A percentile compares a stretch with the other conserved stretches of the same genome.
Conservation (phyloP, 495 filamentous ascomycete species). For the Xylaria curta region DNA sequence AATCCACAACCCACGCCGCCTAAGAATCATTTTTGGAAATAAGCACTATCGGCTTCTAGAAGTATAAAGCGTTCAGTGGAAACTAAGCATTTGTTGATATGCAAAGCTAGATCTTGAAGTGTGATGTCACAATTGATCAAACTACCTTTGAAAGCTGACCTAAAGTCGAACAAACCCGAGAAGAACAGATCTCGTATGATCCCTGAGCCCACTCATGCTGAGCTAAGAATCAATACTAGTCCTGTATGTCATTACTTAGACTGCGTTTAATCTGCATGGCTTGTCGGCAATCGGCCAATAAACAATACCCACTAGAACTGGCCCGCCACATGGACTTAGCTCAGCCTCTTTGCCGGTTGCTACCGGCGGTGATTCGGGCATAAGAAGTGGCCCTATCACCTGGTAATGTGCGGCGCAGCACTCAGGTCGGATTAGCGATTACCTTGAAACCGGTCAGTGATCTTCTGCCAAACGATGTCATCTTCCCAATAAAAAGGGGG, state of each 20-base stretch:
- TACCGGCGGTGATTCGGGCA: constrained; percentile 16
- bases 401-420: constrained; percentile 12
- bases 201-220: constrained; percentile 1
- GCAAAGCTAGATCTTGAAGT: not conserved
- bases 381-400: constrained; percentile 14
- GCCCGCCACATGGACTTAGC: constrained; percentile 16
- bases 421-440: constrained; percentile 9
- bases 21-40: not conserved
- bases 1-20: not conserved
- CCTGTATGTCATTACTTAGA: not conserved
- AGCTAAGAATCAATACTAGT: constrained; percentile 3
- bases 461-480: not conserved
- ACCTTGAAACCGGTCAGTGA: constrained; percentile 3
- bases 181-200: not conserved
- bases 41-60: not conserved
- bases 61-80: not conserved
- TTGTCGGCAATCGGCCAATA: constrained; percentile 13
- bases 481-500: constrained; percentile 17
- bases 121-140: not conserved
- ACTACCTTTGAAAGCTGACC: not conserved
- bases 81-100: not conserved
- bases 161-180: not conserved
- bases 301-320: not conserved
- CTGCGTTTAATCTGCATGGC: not conserved
- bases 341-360: constrained; percentile 15